Evolutionary conservation across 2,329 filamentous ascomycete genomes (phyloP), one percentile per base, ranked within the genome.

Genomic region (Colletotrichum liaoningense): DNA sequence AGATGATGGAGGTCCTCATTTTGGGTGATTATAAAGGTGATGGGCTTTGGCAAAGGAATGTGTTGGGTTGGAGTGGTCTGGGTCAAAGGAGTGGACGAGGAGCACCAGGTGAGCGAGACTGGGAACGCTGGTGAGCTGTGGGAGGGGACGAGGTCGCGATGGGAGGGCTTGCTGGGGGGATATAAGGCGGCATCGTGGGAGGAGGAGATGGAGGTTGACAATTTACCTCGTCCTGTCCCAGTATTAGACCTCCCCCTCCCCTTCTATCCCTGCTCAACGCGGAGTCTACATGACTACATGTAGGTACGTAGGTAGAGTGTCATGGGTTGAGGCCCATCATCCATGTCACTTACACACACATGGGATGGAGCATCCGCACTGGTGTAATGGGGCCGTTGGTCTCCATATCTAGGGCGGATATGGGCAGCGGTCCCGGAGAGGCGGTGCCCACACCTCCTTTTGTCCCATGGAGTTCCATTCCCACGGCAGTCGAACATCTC

Each of bases 1-100:
- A 78, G 42, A 79, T 28, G 46, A 76, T 73, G 26, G 49, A 59
- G 49, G 56, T 54, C 64, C 73, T 63, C 73, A 74, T 74, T 52
- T 49, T 69, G 54, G 16, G 12, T 4, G 24, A 22, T 54, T n/a
- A 22, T 8, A 73, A 62, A 63, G 58, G 64, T 57, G 66, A 65
- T 55, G 60, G 76, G 62, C 42, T 49, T 49, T 49, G 22, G 8
- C 71, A 70, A 67, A 74, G 64, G 76, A 68, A 42, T 38, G 56
- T 64, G 19, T 57, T 28, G 19, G 55, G 22, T 33, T n/a, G 11
- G n/a, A 8, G 1, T 38, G 11, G 28, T n/a, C 3, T 59, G 9
- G 12, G 24, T 67, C 42, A 33, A 74, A 56, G 16, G 60, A 69
- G 58, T 28, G 42, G 60, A 59, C 67, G 63, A 71, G 60, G 24